Evolutionary conservation across 2,329 filamentous ascomycete genomes (phyloP), one percentile per base, ranked within the genome.

Genomic region (Paraconiothyrium brasiliense): DNA sequence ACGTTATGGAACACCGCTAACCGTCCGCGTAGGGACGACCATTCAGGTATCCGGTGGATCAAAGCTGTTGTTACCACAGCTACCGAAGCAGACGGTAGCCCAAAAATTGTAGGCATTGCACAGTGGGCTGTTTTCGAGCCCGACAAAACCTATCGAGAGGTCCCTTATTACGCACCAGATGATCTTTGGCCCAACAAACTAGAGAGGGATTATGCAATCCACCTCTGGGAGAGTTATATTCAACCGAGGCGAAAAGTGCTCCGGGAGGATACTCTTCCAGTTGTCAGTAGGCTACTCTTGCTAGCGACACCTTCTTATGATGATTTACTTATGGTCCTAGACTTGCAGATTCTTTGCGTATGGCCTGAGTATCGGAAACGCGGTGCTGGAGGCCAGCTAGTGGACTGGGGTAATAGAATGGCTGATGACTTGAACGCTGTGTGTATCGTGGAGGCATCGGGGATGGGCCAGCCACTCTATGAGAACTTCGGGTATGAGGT

Each of bases 101-200:
- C 57, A 8, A 52, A 58, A 20, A 58, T 58, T 32, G 48, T 58
- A 43, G 57, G 27, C 34, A 46, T 58, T 27, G 14, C 48, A 8
- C 57, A 58, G 32, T 58, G 48, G 47, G 32, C 57, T 14, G 41
- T 58, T 32, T 58, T 52, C 35, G 46, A 52, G 48, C 9, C 48
- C 7, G n/a, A 24, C 27, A 52, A 54, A 16, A 52, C 10, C 6
- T 58, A 58, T 27, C 48, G 16, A 39, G 48, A 58, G 46, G 48
- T 52, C 13, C 57, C 57, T 16, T 6, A 58, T 30, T 52, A 24
- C 34, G n/a, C 30, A 14, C 37, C 37, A 8, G 35, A 52, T 7
- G 34, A 58, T 9, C 11, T 24, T n/a, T 58, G 57, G 57, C 46
- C n/a, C 6, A 54, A 54, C 20, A 11, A 43, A n/a, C 5, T n/a